Conservation (phyloP, 2,329 filamentous ascomycete species). For the Fusarium aywerte region DNA sequence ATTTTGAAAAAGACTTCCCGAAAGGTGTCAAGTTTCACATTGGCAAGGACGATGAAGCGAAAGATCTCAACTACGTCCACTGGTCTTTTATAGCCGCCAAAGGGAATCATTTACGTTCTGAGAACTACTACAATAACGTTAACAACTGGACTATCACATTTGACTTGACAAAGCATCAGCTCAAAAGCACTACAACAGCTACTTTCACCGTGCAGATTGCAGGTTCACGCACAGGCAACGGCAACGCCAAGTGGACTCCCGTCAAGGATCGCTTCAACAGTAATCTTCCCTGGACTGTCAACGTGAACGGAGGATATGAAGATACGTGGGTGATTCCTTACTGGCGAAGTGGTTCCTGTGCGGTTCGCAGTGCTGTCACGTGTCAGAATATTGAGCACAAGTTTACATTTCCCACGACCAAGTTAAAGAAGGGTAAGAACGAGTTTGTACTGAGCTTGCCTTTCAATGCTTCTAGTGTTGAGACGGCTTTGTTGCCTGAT, state of each 20-base stretch:
- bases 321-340: conserved; percentile 66
- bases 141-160: conserved; percentile 70
- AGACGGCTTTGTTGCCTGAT: conserved; percentile 64
- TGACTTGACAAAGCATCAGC: conserved; percentile 51
- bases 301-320: conserved; percentile 52
- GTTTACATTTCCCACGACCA: conserved; percentile 61
- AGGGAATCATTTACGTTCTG: conserved; percentile 57
- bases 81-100: conserved; percentile 70
- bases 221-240: conserved; percentile 27
- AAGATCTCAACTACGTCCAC: conserved; percentile 70
- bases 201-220: conserved; percentile 38
- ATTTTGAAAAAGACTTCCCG: conserved; percentile 68
- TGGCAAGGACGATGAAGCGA: conserved; percentile 58
- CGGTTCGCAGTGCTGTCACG: conserved; percentile 65
- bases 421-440: conserved; percentile 62
- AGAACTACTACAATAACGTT: conserved; percentile 57
- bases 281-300: conserved; percentile 44
- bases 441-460: conserved; percentile 66
- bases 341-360: conserved; percentile 59
- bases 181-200: conserved; percentile 50
- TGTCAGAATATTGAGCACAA: conserved; percentile 71
- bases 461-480: conserved; percentile 66
- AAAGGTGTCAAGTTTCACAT: conserved; percentile 66
- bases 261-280: conserved; percentile 8
- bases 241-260: conserved; percentile 36